Evolutionary conservation across 371 early-diverging fungal species (phyloP), one percentile per base, ranked within the genome.

Genomic region (Mucor irregularis): DNA sequence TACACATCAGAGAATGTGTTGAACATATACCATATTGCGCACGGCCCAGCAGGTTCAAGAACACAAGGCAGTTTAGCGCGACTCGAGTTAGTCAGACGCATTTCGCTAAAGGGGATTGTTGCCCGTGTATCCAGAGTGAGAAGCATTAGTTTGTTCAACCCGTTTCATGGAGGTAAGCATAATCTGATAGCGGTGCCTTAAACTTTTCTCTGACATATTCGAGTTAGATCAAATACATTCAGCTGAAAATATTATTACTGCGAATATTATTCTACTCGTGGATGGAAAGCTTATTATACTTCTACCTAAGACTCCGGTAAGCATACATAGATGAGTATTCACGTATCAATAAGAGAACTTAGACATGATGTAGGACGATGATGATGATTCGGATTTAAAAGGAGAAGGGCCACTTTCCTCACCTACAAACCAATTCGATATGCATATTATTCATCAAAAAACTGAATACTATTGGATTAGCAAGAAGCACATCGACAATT

Each of bases 391-490:
- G 0, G 66, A 68, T 48, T 57, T 66, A 4, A n/a, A 21, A 0
- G 37, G 29, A 13, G 46, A 39, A 2, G 30, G 16, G 19, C 33
- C 38, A 13, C 16, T 43, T 25, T 34, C 49, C 0, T 17, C 47
- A 30, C 38, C 42, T 9, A 1, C 22, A 6, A 49, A 66, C 8
- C 76, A 68, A 35, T 89, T 85, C 71, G 79, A 88, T 39, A 58
- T 79, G n/a, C 73, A 80, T 28, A 63, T 67, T 11, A 63, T 94
- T 16, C 70, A 85, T 1, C 81, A 86, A 26, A 80, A 83, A 31
- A 69, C 88, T 14, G 92, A 92, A 58, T 85, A 81, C 66, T 90
- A 87, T 60, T 90, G 89, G 89, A 76, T 85, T 33, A 83, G 84
- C 0, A 70, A 75, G 37, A 80, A 78, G 34, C 64, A 81, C 30